A percentile compares a stretch with the other conserved stretches of the same genome.
These are phyloP conservation scores for Eucalyptus pumila DNA, from an alignment of 345 rosid species.

Conservation along the genomic window DNA sequence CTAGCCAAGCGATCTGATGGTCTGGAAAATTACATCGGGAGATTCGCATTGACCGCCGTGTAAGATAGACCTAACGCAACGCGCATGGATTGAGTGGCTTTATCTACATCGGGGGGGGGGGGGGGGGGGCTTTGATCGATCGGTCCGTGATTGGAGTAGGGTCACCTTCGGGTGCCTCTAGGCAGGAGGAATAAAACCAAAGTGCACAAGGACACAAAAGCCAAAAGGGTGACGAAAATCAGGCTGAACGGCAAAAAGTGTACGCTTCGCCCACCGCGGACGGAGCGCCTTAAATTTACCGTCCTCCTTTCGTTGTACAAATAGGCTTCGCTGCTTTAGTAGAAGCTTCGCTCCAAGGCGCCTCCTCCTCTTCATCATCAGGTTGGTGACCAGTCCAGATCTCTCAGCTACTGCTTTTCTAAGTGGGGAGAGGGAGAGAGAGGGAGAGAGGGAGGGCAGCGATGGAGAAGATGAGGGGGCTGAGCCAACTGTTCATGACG, in stretches of 20 bases:
- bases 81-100: not conserved
- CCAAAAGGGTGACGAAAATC: not conserved
- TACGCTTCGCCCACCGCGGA: not conserved
- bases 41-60: not conserved
- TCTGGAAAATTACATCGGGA: not conserved
- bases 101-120: not conserved
- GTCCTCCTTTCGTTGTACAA: not conserved
- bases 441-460: not conserved
- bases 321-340: not conserved
- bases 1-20: not conserved
- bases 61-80: not conserved
- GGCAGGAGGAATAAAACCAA: not conserved
- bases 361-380: not conserved
- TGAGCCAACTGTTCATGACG: conserved; percentile 39
- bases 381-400: not conserved
- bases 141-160: not conserved
- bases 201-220: not conserved
- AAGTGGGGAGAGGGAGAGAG: not conserved
- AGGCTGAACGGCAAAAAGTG: not conserved
- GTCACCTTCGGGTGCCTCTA: not conserved
- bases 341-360: not conserved
- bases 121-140: not conserved
- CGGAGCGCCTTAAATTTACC: not conserved
- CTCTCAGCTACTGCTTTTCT: not conserved
- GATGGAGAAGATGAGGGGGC: conserved; percentile 13